Conservation (phyloP, 768 basidiomycete species). For the Leccinellum luteum region DNA sequence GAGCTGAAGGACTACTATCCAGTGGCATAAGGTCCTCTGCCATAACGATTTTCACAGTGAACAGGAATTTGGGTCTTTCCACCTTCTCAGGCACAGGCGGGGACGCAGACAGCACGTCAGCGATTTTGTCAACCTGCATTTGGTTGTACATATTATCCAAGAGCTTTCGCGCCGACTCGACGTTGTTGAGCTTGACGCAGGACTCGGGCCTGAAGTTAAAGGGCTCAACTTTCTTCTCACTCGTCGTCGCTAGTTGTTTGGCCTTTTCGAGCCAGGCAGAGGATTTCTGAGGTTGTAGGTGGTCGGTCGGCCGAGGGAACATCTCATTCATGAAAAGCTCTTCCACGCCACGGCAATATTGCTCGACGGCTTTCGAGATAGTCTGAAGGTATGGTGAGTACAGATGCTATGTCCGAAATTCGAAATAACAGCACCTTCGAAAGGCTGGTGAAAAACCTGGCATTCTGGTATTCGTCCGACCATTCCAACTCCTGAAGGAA, state of each 20-base stretch:
- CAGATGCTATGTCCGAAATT: not conserved
- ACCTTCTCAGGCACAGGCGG: conserved; percentile 75
- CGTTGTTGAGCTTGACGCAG: conserved; percentile 97
- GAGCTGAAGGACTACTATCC: conserved; percentile 75
- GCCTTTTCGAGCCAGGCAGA: conserved; percentile 89
- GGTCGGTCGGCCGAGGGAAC: conserved; percentile 81
- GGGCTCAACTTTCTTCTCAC: conserved; percentile 90
- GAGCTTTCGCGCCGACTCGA: conserved; percentile 85
- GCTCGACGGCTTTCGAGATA: conserved; percentile 86
- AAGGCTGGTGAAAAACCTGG: conserved; percentile 84
- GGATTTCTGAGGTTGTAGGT: conserved; percentile 79
- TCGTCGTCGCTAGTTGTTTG: conserved; percentile 65
- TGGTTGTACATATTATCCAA: conserved; percentile 94
- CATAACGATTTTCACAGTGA: conserved; percentile 90
- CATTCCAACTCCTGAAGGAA: conserved; percentile 90
- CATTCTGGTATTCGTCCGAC: conserved; percentile 87
- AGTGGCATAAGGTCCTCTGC: conserved; percentile 84
- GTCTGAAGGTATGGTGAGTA: conserved; percentile 49
- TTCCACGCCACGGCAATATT: conserved; percentile 87
- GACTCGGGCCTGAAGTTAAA: conserved; percentile 94
- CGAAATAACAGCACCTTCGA: conserved; percentile 62
- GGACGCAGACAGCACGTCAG: conserved; percentile 53
- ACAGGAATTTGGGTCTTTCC: conserved; percentile 71
- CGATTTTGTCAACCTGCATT: conserved; percentile 85
- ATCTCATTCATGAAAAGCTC: conserved; percentile 92